Base-by-base conservation (phyloP, 345 rosid genomes). In the Reutealis trisperma region DNA sequence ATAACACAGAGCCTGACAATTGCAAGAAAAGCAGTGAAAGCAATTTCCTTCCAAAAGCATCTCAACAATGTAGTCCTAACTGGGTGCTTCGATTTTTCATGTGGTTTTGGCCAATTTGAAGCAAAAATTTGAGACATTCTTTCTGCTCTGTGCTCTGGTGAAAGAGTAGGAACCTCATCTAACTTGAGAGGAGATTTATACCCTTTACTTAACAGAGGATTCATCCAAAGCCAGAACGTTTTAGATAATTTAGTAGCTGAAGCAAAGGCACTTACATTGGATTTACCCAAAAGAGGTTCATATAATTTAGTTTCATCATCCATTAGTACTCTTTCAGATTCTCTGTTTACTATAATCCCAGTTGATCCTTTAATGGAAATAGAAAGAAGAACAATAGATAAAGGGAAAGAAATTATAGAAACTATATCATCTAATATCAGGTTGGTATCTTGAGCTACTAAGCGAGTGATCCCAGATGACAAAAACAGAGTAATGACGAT, bases 191-290 rank as follows among this genome's bases (percentile, higher is more conserved):
- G 94, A 22, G 98, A 86, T 77, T 87, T 84, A 79, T 90, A 95
- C 34, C 98, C 99, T 85, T 88, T 89, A 62, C 80, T 85, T 25
- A 93, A 82, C 45, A 95, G 76, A 18, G 98, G 98, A 82, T 92
- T 95, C 91, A 95, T 90, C 99, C 98, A 95, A 41, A 95, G 44
- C 99, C 96, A 95, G 51, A 95, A 93, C 71, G 83, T 75, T 73
- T 87, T 93, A 2, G 98, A 93, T 49, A 89, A 3, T 30, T 71
- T 37, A 0, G 97, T 87, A 75, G 99, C 99, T 14, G 96, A 85
- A 75, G 98, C 96, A 54, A 87, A 93, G 41, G 81, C 85, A 67
- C 84, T 87, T 32, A 87, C 90, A 57, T 69, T 85, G 63, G 88
- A 67, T 80, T 90, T 87, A 34, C 54, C 81, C 84, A 79, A 58